phyloP scores from a whole-genome alignment of 768 basidiomycete genomes.

The Pleurotus pulmonarius region DNA sequence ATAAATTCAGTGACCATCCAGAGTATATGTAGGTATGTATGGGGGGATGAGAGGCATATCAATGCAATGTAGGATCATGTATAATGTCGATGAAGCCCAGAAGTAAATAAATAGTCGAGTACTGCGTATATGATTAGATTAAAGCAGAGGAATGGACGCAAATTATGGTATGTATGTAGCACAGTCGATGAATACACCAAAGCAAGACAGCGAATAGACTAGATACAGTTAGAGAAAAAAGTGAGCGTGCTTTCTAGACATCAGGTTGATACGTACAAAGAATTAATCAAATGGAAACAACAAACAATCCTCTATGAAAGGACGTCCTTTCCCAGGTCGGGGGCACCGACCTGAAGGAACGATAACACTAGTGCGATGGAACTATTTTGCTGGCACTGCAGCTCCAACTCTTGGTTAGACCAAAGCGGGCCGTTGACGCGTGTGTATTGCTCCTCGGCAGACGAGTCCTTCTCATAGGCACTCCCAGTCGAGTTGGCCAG shows the following conservation, averaged over 20 bases:
- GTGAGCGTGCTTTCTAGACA: not conserved
- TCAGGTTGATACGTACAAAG: not conserved
- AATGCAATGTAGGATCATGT: not conserved
- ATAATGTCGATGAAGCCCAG: not conserved
- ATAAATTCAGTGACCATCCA: slow-evolving; percentile 11
- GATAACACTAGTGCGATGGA: slow-evolving; percentile 73
- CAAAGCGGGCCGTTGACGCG: slow-evolving; percentile 51
- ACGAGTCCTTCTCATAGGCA: slow-evolving; percentile 26
- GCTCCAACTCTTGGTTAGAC: slow-evolving; percentile 81
- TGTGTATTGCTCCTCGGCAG: slow-evolving; percentile 20
- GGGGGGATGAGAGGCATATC: slow-evolving; percentile 11
- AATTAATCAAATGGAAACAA: not conserved
- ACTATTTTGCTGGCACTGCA: slow-evolving; percentile 88
- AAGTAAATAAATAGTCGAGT: not conserved
- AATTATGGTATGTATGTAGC: not conserved
- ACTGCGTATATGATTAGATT: not conserved
- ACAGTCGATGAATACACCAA: slow-evolving; percentile 6
- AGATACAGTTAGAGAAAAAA: not conserved
- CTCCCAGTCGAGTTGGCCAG: slow-evolving; percentile 17
- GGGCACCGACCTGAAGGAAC: slow-evolving; percentile 48
- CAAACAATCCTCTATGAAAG: not conserved
- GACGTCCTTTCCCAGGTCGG: slow-evolving; percentile 22
- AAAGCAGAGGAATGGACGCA: not conserved
- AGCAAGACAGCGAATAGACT: slow-evolving; percentile 3
- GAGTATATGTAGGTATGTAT: slow-evolving; percentile 3